A percentile compares a stretch with the other conserved stretches of the same genome.
These are phyloP conservation scores for Chlorella sp. DNA, from an alignment of 139 green algal species.

Conservation along the genomic window DNA sequence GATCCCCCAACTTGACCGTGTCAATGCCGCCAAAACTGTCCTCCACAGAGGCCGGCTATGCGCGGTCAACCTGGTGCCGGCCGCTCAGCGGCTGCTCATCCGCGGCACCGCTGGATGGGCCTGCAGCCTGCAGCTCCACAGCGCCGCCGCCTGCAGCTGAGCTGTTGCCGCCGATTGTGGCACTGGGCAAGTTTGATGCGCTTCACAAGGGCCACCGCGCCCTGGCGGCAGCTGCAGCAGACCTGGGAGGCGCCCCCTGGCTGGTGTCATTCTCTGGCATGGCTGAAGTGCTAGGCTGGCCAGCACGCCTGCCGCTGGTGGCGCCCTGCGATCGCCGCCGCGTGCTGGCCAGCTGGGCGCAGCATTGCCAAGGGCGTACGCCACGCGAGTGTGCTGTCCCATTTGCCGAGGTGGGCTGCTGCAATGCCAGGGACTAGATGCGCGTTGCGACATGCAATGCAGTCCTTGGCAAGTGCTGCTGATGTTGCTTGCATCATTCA, in stretches of 20 bases:
- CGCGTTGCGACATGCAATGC: no score
- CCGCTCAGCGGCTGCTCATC: not conserved
- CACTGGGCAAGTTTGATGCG: slow-evolving; percentile 95
- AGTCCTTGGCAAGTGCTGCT: no score
- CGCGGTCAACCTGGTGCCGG: not conserved
- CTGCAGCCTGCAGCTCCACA: not conserved
- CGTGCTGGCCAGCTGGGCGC: slow-evolving; percentile 77
- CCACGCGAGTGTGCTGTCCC: slow-evolving; percentile 79
- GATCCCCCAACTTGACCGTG: not conserved
- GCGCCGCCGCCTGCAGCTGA: no score
- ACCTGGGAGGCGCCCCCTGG: slow-evolving; percentile 57
- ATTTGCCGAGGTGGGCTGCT: slow-evolving; percentile 70
- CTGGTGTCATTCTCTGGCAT: slow-evolving; percentile 90
- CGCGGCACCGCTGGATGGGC: not conserved
- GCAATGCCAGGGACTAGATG: no score
- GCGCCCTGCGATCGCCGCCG: slow-evolving; percentile 68
- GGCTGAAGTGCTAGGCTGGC: slow-evolving; percentile 81
- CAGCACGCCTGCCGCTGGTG: slow-evolving; percentile 74
- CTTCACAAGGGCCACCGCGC: slow-evolving; percentile 87
- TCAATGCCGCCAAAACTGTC: not conserved
- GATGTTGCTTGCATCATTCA: no score
- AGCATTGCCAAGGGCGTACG: slow-evolving; percentile 41
- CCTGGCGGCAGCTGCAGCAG: slow-evolving; percentile 63
- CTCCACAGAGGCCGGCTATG: not conserved
- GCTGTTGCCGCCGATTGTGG: slow-evolving; percentile 61